These are phyloP conservation scores for Castanea sativa DNA, from an alignment of 306 rosid genomes.

Conservation along the genomic window DNA sequence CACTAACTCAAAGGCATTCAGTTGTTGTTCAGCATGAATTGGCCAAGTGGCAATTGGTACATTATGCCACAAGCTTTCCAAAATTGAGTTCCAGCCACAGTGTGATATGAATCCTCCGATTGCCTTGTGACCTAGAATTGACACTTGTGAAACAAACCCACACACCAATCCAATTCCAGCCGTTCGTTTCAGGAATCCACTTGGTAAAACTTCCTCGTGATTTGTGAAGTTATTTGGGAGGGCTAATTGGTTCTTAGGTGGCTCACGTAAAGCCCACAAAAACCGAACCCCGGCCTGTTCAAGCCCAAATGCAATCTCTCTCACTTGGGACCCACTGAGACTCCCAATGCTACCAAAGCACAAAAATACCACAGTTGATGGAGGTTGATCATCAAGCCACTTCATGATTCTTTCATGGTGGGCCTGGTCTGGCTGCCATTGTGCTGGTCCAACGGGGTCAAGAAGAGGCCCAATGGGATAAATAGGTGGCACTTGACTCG, in stretches of 20 bases:
- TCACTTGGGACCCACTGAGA: no score
- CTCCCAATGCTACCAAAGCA: no score
- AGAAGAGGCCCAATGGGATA: no score
- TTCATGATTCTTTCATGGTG: no score
- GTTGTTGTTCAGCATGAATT: slow-evolving; percentile 43
- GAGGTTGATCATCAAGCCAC: no score
- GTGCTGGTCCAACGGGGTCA: no score
- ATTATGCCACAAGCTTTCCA: slow-evolving; percentile 61
- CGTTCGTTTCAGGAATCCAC: slow-evolving; percentile 42
- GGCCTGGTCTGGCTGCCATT: no score
- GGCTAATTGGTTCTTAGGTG: slow-evolving; percentile 28
- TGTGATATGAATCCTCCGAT: slow-evolving; percentile 61
- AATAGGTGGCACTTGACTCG: no score
- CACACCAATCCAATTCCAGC: slow-evolving; percentile 39
- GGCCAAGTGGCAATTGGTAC: slow-evolving; percentile 73
- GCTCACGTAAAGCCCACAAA: slow-evolving; percentile 46
- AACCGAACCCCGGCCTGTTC: slow-evolving; percentile 14
- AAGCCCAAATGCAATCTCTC: no score
- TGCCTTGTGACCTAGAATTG: slow-evolving; percentile 35
- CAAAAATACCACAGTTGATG: no score
- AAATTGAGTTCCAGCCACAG: slow-evolving; percentile 65
- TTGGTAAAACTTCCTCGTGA: slow-evolving; percentile 16
- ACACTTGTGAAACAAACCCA: slow-evolving; percentile 52
- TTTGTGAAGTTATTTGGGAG: slow-evolving; percentile 16
- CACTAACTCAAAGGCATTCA: slow-evolving; percentile 66